Conservation (phyloP, 257 asterid genomes). For the Echium plantagineum region DNA sequence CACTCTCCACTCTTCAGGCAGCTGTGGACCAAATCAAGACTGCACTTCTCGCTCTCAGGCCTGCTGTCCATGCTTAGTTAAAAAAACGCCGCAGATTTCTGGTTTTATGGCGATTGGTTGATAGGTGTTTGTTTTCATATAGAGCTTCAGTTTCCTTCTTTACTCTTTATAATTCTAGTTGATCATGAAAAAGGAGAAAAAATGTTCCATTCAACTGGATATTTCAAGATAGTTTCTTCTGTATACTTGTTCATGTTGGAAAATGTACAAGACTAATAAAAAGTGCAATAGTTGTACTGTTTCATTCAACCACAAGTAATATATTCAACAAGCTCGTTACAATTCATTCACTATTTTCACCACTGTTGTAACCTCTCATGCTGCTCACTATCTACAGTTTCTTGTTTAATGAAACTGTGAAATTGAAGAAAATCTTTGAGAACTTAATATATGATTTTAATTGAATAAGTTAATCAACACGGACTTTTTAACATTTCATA, state of each 20-base stretch:
- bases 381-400: background rate
- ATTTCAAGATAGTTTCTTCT: background rate
- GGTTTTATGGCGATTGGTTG: background rate
- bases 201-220: background rate
- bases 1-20: conserved; percentile 53
- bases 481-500: no score
- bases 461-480: no score
- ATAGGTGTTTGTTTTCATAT: background rate
- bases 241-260: background rate
- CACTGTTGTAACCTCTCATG: background rate
- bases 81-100: background rate
- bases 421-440: no score
- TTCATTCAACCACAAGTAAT: no score
- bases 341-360: background rate
- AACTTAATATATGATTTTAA: no score
- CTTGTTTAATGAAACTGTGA: background rate
- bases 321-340: no score
- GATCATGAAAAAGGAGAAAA: background rate
- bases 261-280: background rate
- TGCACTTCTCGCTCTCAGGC: conserved; percentile 43
- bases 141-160: background rate
- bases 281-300: no score
- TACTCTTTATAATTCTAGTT: background rate
- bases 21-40: conserved; percentile 56
- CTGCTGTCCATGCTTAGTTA: conserved; percentile 33